These are phyloP conservation scores for Xylariomycetidae sp. DNA, from an alignment of 2,329 filamentous ascomycete species.

Conservation along the genomic window DNA sequence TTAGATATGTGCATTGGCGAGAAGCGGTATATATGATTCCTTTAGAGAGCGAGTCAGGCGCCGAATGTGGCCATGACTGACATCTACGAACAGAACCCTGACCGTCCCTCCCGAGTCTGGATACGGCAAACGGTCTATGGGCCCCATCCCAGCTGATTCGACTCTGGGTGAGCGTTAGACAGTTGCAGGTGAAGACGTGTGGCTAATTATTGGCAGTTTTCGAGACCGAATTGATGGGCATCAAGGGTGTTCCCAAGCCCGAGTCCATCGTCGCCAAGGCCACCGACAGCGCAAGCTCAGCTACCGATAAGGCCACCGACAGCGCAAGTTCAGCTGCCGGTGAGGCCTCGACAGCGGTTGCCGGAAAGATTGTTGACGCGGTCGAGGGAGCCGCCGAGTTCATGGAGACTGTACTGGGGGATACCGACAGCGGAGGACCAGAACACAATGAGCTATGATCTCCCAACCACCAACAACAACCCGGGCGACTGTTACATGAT, in stretches of 20 bases:
- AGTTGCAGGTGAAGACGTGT: neutral
- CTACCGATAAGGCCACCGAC: slow-evolving; percentile 19
- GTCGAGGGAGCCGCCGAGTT: slow-evolving; percentile 46
- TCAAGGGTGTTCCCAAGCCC: slow-evolving; percentile 63
- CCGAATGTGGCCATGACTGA: slow-evolving; percentile 9
- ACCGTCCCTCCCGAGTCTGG: slow-evolving; percentile 84
- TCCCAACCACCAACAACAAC: too few relatives aligned
- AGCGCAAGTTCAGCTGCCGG: slow-evolving; percentile 24
- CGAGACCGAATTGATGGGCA: slow-evolving; percentile 84
- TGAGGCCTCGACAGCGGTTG: slow-evolving; percentile 32
- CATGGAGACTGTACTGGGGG: slow-evolving; percentile 46
- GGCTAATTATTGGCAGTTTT: slow-evolving; percentile 55
- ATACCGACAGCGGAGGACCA: slow-evolving; percentile 51
- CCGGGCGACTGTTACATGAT: too few relatives aligned
- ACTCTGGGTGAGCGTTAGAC: slow-evolving; percentile 59
- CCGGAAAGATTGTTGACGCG: slow-evolving; percentile 40
- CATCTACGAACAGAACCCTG: slow-evolving; percentile 53
- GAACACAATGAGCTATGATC: slow-evolving; percentile 62
- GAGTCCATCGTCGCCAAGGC: slow-evolving; percentile 41
- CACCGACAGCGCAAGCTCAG: slow-evolving; percentile 20
- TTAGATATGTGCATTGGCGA: slow-evolving; percentile 95
- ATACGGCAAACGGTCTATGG: slow-evolving; percentile 72
- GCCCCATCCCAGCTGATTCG: slow-evolving; percentile 77
- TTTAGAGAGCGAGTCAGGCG: slow-evolving; percentile 2
- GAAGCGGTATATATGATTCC: slow-evolving; percentile 52